Base-by-base conservation (phyloP, 2,329 filamentous ascomycete genomes). In the Microcyclospora pomicola region DNA sequence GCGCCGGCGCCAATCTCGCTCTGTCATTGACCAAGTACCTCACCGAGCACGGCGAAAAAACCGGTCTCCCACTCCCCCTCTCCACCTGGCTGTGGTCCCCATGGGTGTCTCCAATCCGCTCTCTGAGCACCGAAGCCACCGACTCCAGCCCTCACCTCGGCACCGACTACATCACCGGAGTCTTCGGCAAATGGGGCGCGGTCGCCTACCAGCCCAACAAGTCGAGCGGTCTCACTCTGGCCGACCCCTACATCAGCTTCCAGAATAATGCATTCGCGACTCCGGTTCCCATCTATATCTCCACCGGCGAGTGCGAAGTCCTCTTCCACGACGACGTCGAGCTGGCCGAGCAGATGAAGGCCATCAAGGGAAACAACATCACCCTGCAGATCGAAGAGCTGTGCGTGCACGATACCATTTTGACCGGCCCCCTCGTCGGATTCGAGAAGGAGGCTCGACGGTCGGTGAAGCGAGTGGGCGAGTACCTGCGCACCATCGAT, bases 11-110 rank as follows among this genome's bases (percentile, higher is more conserved):
- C 0, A 69, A 71, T 44, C 50, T 67, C 9, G 57, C 52, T 0
- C 56, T 70, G 15, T 56, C 57, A 0, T 49, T 72, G 11, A 52
- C 71, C 27, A 56, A 67, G 13, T 71, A 72, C 45, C 44, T 72
- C 5, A 37, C 48, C 7, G 62, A 65, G 15, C 59, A 61, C 39
- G 65, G 62, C 2, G 30, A 45, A 2, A 46, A 53, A 3, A 35
- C 59, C 2, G 49, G 41, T 2, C 46, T 68, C 1, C 55, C 55
- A 0, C 14, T 34, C 2, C 67, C 67, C 0, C 46, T 44, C 0
- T 59, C 59, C 3, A 60, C 59, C 1, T 56, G 60, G 31, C 51
- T 70, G 4, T 66, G 64, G 63, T 61, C 56, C 2, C 63, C 65
- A 0, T 64, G 63, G 61, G 52, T 65, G 9, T 49, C 61, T n/a